Conservation (phyloP, 345 rosid species). For the Cardamine chenopodiifolia region DNA sequence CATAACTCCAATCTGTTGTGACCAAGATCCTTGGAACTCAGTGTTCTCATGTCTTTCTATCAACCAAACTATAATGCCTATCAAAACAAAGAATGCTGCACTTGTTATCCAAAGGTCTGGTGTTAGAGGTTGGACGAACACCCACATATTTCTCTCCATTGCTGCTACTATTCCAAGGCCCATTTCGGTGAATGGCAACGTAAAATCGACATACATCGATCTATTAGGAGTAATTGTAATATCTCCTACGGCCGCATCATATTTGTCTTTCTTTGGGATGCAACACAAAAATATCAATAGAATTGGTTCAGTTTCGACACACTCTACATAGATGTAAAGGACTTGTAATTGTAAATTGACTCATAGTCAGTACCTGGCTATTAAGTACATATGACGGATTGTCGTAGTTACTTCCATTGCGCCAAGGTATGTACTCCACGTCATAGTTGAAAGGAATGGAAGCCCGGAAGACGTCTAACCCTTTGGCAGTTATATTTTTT, state of each 20-base stretch:
- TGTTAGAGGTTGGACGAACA: constrained; percentile 58
- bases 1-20: constrained; percentile 45
- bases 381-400: constrained; percentile 17
- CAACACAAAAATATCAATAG: not conserved
- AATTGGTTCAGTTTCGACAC: not conserved
- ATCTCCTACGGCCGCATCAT: constrained; percentile 56
- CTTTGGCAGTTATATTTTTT: not conserved
- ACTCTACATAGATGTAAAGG: not conserved
- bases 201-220: constrained; percentile 49
- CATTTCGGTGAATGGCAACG: constrained; percentile 51
- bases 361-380: constrained; percentile 30
- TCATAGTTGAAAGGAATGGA: constrained; percentile 36
- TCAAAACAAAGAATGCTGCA: constrained; percentile 47
- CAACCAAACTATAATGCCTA: constrained; percentile 52
- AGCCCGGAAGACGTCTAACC: constrained; percentile 35
- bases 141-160: constrained; percentile 47
- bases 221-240: constrained; percentile 47
- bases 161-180: constrained; percentile 53
- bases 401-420: constrained; percentile 27
- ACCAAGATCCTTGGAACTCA: constrained; percentile 50
- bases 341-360: not conserved
- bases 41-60: constrained; percentile 50
- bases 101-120: constrained; percentile 54
- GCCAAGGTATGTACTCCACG: constrained; percentile 31
- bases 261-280: constrained; percentile 34